Evolutionary conservation across 148 eudicot genomes (phyloP).

Genomic region (Chenopodium formosanum): DNA sequence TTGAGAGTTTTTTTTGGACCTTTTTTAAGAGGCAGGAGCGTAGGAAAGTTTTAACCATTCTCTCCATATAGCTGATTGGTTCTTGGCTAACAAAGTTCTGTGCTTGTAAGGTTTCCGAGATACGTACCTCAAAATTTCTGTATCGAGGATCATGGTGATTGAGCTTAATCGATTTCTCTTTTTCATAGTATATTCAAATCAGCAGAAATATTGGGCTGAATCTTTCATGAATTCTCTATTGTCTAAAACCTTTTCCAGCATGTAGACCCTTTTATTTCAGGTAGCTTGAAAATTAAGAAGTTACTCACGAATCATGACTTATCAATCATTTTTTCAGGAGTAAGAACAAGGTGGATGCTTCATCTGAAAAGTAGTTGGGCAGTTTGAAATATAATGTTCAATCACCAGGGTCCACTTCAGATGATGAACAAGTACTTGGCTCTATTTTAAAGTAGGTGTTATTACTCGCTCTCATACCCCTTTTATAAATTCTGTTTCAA

Average conservation of each 20-base stretch:
- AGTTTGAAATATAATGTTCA: constrained; percentile 22
- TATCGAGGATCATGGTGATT: not conserved
- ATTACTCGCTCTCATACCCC: constrained; percentile 17
- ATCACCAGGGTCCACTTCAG: constrained; percentile 46
- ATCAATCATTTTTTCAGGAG: constrained; percentile 32
- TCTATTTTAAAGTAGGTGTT: constrained; percentile 51
- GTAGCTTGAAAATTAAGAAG: not conserved
- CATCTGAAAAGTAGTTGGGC: constrained; percentile 28
- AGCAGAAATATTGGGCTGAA: constrained; percentile 12
- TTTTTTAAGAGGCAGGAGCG: not conserved
- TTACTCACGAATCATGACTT: not conserved
- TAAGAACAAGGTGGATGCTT: constrained; percentile 36
- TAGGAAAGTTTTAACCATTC: not conserved
- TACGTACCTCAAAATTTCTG: not conserved
- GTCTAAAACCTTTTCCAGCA: not conserved
- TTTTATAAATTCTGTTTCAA: not conserved
- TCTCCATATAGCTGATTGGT: not conserved
- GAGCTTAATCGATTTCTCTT: not conserved
- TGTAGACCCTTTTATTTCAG: not conserved
- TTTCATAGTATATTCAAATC: not conserved
- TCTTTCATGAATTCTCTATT: not conserved
- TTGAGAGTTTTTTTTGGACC: not conserved
- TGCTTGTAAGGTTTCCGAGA: not conserved
- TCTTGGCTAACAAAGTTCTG: not conserved
- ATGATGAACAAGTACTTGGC: constrained; percentile 47